A percentile compares a stretch with the other conserved stretches of the same genome.
These are phyloP conservation scores for Daldinia sp. DNA, from an alignment of 2,329 filamentous ascomycete species.

Conservation along the genomic window DNA sequence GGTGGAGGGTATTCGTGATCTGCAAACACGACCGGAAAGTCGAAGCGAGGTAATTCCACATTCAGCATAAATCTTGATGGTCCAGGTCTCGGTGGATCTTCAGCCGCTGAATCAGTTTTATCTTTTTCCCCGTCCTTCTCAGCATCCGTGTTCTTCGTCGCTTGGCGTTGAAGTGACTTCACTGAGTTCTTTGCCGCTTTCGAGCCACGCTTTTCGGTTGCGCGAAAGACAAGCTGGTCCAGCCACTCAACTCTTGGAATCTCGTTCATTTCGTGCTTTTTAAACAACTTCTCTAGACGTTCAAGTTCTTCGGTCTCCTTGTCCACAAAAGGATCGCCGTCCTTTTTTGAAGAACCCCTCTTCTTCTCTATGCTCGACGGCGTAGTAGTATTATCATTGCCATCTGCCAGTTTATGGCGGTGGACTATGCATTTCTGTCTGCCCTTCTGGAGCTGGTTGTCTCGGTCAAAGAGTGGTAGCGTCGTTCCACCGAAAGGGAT, in stretches of 20 bases:
- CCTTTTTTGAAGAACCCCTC: slow-evolving; percentile 64
- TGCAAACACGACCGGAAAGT: slow-evolving; percentile 94
- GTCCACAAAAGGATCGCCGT: slow-evolving; percentile 65
- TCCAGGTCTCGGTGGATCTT: slow-evolving; percentile 61
- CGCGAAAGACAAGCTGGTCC: slow-evolving; percentile 92
- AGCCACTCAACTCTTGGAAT: slow-evolving; percentile 95
- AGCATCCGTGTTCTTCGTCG: slow-evolving; percentile 50
- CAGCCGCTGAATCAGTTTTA: slow-evolving; percentile 50
- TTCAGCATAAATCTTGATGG: slow-evolving; percentile 81
- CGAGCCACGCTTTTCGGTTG: slow-evolving; percentile 81
- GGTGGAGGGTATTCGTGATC: slow-evolving; percentile 93
- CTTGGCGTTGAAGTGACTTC: slow-evolving; percentile 67
- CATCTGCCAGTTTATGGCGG: slow-evolving; percentile 85
- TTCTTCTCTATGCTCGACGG: slow-evolving; percentile 74
- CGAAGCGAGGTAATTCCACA: slow-evolving; percentile 92
- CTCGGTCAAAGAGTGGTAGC: slow-evolving; percentile 88
- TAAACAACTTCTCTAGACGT: slow-evolving; percentile 88
- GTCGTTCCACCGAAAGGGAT: slow-evolving; percentile 96
- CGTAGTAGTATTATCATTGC: slow-evolving; percentile 82
- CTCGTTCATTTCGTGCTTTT: slow-evolving; percentile 98
- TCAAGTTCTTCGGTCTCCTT: slow-evolving; percentile 87
- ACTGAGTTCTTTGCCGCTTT: slow-evolving; percentile 73
- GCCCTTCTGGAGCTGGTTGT: slow-evolving; percentile 91
- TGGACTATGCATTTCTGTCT: slow-evolving; percentile 91
- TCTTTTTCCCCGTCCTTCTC: slow-evolving; percentile 54